Percentiles rank a stretch among this genome's conserved stretches.
Evolutionary conservation across 176 grass and related monocot genomes (phyloP).

Genomic region (Paspalum vaginatum): DNA sequence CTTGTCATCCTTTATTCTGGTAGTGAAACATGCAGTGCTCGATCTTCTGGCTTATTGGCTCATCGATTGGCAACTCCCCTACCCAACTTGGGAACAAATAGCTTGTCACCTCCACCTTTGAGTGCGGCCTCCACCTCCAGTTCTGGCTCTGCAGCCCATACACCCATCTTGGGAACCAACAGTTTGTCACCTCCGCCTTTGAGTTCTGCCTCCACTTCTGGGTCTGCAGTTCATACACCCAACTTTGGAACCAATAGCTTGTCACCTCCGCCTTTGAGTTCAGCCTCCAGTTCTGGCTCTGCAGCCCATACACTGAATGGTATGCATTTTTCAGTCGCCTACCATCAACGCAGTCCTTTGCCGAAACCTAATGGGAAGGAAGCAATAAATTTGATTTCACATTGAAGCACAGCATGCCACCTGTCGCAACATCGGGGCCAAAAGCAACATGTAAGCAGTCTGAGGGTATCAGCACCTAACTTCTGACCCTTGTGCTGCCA

Average conservation of each 20-base stretch:
- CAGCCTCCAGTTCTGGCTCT: slow-evolving; percentile 55
- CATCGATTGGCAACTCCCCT: slow-evolving; percentile 37
- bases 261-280: slow-evolving; percentile 42
- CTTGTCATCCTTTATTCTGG: slow-evolving; percentile 9
- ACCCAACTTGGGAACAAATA: slow-evolving; percentile 51
- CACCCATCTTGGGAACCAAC: slow-evolving; percentile 47
- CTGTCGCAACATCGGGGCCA: neutral
- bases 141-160: slow-evolving; percentile 49
- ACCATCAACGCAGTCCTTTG: slow-evolving; percentile 45
- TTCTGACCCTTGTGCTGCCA: slow-evolving; percentile 16
- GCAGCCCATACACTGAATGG: slow-evolving; percentile 24
- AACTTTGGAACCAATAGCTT: slow-evolving; percentile 54
- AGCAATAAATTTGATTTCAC: slow-evolving; percentile 41
- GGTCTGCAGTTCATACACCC: slow-evolving; percentile 47
- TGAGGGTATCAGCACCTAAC: slow-evolving; percentile 2
- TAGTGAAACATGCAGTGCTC: slow-evolving; percentile 54
- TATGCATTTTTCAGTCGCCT: slow-evolving; percentile 47
- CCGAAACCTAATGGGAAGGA: slow-evolving; percentile 58
- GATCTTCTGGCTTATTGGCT: slow-evolving; percentile 47
- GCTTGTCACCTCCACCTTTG: slow-evolving; percentile 45
- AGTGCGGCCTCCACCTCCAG: slow-evolving; percentile 45
- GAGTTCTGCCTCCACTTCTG: slow-evolving; percentile 45
- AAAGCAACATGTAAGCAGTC: slow-evolving; percentile 1
- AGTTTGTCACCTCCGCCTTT: slow-evolving; percentile 47
- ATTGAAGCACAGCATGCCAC: slow-evolving; percentile 11